Conservation (phyloP, 1,139 yeast genomes). For the Lizanozyma gosingica region DNA sequence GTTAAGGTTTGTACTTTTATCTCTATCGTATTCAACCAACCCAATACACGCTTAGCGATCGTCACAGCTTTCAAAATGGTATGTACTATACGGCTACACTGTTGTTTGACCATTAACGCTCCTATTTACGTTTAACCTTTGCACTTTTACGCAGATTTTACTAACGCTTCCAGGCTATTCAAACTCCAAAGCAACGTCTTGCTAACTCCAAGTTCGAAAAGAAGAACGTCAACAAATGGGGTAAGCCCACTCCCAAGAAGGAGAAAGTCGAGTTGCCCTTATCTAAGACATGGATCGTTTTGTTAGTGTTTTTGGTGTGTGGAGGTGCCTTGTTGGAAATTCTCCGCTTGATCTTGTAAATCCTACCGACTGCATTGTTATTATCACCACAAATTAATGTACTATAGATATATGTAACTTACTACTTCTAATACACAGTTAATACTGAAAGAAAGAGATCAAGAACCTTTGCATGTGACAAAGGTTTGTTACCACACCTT, state of each 20-base stretch:
- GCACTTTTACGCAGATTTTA: too few species aligned
- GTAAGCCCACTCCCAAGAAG: neutral
- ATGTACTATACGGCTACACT: too few species aligned
- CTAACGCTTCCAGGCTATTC: neutral
- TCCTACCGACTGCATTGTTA: neutral
- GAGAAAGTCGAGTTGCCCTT: neutral
- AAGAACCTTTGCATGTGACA: too few species aligned
- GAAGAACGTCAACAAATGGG: neutral
- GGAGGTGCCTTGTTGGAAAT: neutral
- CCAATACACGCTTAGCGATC: too few species aligned
- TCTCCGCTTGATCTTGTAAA: neutral
- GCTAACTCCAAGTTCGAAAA: neutral
- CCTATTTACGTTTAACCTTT: too few species aligned
- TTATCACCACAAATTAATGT: neutral
- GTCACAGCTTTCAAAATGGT: too few species aligned
- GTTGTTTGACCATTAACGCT: too few species aligned
- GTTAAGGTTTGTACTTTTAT: too few species aligned
- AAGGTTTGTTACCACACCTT: neutral
- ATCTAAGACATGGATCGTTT: neutral
- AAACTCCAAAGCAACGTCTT: neutral
- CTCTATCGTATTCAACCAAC: too few species aligned
- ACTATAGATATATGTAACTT: neutral
- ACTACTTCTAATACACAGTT: neutral
- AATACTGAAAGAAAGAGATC: too few species aligned
- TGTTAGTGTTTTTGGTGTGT: neutral